Evolutionary conservation across 768 basidiomycete genomes (phyloP).

Genomic region (Kockovaella imperatae): DNA sequence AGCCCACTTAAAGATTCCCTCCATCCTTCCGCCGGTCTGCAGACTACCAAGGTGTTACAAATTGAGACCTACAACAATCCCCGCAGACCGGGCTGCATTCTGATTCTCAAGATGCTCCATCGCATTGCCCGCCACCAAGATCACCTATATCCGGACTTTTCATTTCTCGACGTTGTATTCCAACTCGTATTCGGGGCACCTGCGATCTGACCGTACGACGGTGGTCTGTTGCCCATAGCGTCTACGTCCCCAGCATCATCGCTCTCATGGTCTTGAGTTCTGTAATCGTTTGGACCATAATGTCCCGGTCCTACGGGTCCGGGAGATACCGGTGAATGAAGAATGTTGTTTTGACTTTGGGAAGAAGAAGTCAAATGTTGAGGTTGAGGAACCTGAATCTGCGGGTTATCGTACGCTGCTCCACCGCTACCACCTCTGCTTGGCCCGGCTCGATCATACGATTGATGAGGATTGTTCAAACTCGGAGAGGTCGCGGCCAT

Average conservation of each 20-base stretch:
- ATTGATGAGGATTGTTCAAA: background rate
- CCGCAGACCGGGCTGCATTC: too few relatives aligned
- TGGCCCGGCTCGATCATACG: too few relatives aligned
- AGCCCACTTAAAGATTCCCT: too few relatives aligned
- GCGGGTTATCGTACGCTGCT: too few relatives aligned
- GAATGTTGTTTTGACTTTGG: background rate
- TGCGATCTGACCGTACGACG: conserved; percentile 7
- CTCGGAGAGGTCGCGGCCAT: conserved; percentile 11
- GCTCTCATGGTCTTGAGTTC: background rate
- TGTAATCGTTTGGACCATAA: background rate
- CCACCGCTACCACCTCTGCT: background rate
- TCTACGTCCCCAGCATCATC: background rate
- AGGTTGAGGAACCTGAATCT: conserved; percentile 4
- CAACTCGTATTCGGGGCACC: background rate
- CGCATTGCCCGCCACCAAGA: too few relatives aligned
- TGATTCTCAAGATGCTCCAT: too few relatives aligned
- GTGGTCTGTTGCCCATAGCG: conserved; percentile 7
- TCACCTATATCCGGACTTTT: background rate
- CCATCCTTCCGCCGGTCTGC: too few relatives aligned
- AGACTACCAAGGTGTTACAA: too few relatives aligned
- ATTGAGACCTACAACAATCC: too few relatives aligned
- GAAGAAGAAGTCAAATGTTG: conserved; percentile 3
- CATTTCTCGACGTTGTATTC: background rate
- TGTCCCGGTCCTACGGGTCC: background rate
- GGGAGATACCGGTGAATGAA: conserved; percentile 2